phyloP scores from a whole-genome alignment of 345 rosid species.

The Ceriops decandra region DNA sequence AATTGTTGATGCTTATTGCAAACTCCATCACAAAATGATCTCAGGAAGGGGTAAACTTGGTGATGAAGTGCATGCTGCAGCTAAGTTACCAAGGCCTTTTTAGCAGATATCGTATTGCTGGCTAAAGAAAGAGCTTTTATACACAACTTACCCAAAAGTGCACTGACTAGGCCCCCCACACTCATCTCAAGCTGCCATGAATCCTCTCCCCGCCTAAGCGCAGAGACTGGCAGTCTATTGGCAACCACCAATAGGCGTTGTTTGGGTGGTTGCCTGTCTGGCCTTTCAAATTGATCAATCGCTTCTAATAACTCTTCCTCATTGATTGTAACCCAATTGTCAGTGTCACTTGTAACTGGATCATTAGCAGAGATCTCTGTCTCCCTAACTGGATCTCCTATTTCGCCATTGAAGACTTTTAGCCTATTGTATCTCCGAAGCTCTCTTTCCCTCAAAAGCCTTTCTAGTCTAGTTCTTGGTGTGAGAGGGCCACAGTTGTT shows the following conservation, averaged over 20 bases:
- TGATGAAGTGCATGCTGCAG: too few species aligned
- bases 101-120: slow-evolving; percentile 1
- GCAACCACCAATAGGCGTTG: slow-evolving; percentile 58
- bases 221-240: slow-evolving; percentile 58
- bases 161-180: slow-evolving; percentile 55
- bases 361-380: slow-evolving; percentile 24
- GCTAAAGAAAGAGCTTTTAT: not conserved
- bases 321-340: slow-evolving; percentile 18
- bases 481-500: slow-evolving; percentile 34
- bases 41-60: too few species aligned
- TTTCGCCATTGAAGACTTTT: slow-evolving; percentile 21
- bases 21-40: too few species aligned
- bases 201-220: slow-evolving; percentile 40
- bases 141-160: slow-evolving; percentile 43
- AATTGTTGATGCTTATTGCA: too few species aligned
- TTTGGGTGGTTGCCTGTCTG: slow-evolving; percentile 33
- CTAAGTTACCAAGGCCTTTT: too few species aligned
- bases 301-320: slow-evolving; percentile 28
- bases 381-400: slow-evolving; percentile 18
- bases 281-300: slow-evolving; percentile 25
- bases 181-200: slow-evolving; percentile 55
- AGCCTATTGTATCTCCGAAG: slow-evolving; percentile 38
- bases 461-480: slow-evolving; percentile 44
- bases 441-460: slow-evolving; percentile 54
- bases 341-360: slow-evolving; percentile 20